These are phyloP conservation scores for Nakazawaea wyomingensis DNA, from an alignment of 805 yeast species.

Conservation along the genomic window DNA sequence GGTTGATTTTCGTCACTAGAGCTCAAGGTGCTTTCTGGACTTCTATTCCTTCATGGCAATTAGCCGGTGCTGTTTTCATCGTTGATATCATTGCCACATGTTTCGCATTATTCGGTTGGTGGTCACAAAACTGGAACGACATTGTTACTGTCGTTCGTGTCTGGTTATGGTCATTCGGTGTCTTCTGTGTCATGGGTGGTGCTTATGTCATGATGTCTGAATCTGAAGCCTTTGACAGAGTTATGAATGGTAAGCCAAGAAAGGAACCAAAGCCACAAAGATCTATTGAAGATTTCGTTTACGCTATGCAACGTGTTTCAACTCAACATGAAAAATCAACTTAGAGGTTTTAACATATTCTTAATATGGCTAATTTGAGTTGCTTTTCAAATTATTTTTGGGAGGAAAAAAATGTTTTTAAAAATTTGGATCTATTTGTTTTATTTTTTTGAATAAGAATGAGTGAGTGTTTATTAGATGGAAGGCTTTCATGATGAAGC, in stretches of 20 bases:
- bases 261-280: conserved; percentile 56
- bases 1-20: conserved; percentile 96
- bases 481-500: too few species aligned
- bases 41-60: conserved; percentile 93
- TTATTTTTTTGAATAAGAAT: too few species aligned
- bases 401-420: too few species aligned
- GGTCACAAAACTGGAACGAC: conserved; percentile 97
- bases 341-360: conserved; percentile 27
- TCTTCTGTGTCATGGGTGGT: conserved; percentile 95
- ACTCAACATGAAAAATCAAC: conserved; percentile 83
- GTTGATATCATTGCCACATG: conserved; percentile 90
- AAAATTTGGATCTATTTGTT: too few species aligned
- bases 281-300: conserved; percentile 78
- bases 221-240: conserved; percentile 73
- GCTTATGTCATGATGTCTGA: conserved; percentile 90
- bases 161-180: conserved; percentile 95
- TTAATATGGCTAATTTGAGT: not conserved
- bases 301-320: conserved; percentile 84
- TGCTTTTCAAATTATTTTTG: too few species aligned
- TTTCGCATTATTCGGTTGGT: conserved; percentile 94
- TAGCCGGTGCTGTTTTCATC: conserved; percentile 85
- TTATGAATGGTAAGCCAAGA: conserved; percentile 75
- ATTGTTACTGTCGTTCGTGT: conserved; percentile 90
- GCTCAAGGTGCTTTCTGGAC: conserved; percentile 99
- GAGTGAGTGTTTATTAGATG: too few species aligned